Base-by-base conservation (phyloP, 306 rosid species). In the Trichosanthes cucumerina region DNA sequence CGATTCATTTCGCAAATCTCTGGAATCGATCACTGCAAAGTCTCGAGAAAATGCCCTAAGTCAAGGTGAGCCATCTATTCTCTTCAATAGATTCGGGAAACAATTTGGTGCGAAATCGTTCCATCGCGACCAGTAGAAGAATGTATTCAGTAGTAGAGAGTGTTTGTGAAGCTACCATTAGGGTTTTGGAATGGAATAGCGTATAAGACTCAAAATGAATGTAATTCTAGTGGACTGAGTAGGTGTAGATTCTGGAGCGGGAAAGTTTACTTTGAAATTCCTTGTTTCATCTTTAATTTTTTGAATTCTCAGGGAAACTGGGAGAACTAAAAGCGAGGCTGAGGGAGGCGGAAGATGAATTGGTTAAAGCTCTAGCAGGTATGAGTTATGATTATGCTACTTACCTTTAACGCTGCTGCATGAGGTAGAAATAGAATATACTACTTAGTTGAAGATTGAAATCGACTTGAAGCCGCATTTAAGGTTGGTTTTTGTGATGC, bases 311-410 rank as follows among this genome's bases (percentile, higher is more conserved):
- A 92, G 98, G 83, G 34, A 84, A 89, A 62, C 7, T 89, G 50
- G 80, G 82, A 73, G 89, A 89, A 52, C 54, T 76, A 31, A 92
- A 89, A 87, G 86, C 72, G 62, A 86, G 85, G 66, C 72, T 92
- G 82, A 88, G 92, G 75, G 89, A 88, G 77, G 88, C 90, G 0
- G 99, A 95, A 81, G 97, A 90, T 86, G 93, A 89, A 39, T 86
- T 92, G 86, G 96, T 92, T 49, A 89, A 87, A 86, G 89, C 96
- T 57, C 81, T 90, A n/a, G 90, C 93, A 81, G 96, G 97, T 90
- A 31, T 44, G 70, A 12, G 31, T 23, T 88, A n/a, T 34, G 36
- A 36, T 4, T 38, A 47, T 47, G 26, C 39, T 26, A 16, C 21
- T 47, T 72, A 31, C 24, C 6, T 24, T 28, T 46, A 72, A 26